These are phyloP conservation scores for Oryza officinalis DNA, from an alignment of 176 grass and related monocot species.

Conservation along the genomic window DNA sequence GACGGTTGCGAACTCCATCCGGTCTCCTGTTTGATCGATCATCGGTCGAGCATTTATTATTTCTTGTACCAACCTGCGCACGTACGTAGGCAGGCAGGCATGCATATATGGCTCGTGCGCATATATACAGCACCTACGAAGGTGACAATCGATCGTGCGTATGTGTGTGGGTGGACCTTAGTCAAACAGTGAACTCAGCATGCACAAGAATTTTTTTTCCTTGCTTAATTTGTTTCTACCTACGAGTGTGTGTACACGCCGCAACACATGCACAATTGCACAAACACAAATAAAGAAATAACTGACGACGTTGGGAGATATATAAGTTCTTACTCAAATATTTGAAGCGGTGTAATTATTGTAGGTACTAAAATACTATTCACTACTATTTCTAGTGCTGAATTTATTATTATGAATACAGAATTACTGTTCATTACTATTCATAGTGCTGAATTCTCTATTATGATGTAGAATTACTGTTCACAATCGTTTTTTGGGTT, in stretches of 20 bases:
- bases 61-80: background rate
- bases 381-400: too few species aligned
- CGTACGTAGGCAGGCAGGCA: background rate
- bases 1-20: background rate
- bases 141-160: background rate
- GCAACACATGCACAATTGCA: background rate
- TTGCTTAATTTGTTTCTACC: background rate
- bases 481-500: too few species aligned
- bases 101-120: background rate
- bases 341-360: too few species aligned
- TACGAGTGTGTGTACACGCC: too few species aligned
- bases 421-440: too few species aligned
- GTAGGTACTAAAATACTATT: too few species aligned
- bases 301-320: background rate
- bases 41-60: background rate
- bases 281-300: too few species aligned
- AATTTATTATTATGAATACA: too few species aligned
- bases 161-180: background rate
- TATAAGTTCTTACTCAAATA: too few species aligned
- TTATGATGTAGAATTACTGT: too few species aligned
- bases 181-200: background rate
- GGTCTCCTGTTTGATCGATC: background rate
- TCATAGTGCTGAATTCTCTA: too few species aligned
- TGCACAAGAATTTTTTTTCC: background rate
- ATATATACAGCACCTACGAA: background rate